Base-by-base conservation (phyloP, 305 asterid species). In the Fraxinus platypoda region DNA sequence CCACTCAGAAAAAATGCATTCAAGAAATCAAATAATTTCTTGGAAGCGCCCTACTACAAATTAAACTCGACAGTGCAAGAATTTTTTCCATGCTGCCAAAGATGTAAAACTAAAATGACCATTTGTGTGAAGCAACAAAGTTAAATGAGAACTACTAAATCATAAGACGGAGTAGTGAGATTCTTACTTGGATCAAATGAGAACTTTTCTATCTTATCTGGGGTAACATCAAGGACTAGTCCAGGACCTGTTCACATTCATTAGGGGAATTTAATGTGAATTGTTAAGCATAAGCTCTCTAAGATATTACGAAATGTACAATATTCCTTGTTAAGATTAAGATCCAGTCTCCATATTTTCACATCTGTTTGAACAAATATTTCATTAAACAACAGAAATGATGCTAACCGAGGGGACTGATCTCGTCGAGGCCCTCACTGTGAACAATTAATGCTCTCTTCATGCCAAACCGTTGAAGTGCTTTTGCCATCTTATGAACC, bases 401-500 rank as follows among this genome's bases (percentile, higher is more conserved):
- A 54, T 49, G 31, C 83, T 74, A 84, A 91, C 94, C 94, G 23
- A 91, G 92, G 76, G 94, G 93, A 83, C 94, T 91, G 89, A 90
- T 87, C 85, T 91, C 94, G 33, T 91, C 93, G 35, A 90, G 82
- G 79, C 94, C 92, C 79, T 90, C 88, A 6, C 89, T 87, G 76
- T 91, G 93, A 81, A 91, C 94, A 66, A 91, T 92, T 79, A 91
- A 81, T 15, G 91, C 92, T 84, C 92, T 78, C 78, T 83, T 86
- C 94, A 91, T 90, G 75, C 94, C 94, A 57, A 87, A 91, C 17
- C 89, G 28, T 80, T 91, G 93, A 57, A 91, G 86, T 33, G 94
- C 91, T 85, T 86, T 88, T 33, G 92, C 93, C 94, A 91, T 88
- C 84, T 84, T 91, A 71, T 76, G 71, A 19, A 86, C 94, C 94